Percentiles rank a stretch among this genome's conserved stretches.
These are phyloP conservation scores for Malus orientalis DNA, from an alignment of 306 rosid species.

Conservation along the genomic window DNA sequence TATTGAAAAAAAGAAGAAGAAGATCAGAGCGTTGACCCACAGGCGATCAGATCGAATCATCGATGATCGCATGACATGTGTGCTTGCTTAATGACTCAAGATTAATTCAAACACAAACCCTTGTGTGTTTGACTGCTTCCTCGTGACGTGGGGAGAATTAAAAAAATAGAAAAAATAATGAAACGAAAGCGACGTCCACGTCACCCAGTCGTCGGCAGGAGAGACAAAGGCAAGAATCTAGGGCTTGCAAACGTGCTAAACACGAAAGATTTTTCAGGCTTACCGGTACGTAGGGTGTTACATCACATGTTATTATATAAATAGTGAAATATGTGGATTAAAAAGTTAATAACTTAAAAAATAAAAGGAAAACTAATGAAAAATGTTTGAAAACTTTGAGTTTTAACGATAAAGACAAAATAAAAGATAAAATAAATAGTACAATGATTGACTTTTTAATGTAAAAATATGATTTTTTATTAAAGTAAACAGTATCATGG, in stretches of 20 bases:
- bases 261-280: background rate
- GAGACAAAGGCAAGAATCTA: background rate
- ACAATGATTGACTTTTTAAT: no score
- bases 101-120: background rate
- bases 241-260: background rate
- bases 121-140: background rate
- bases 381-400: no score
- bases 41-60: background rate
- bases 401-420: no score
- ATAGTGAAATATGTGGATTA: fast-evolving
- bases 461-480: no score
- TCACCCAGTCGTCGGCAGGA: background rate
- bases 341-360: no score
- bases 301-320: no score
- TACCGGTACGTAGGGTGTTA: no score
- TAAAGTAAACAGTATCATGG: no score
- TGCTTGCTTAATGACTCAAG: background rate
- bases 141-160: background rate
- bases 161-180: background rate
- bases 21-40: background rate
- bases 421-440: no score
- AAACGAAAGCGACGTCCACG: background rate
- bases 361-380: no score
- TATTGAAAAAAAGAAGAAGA: background rate
- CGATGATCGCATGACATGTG: background rate